Evolutionary conservation across 306 rosid species (phyloP).

Genomic region (Quillaja saponaria): DNA sequence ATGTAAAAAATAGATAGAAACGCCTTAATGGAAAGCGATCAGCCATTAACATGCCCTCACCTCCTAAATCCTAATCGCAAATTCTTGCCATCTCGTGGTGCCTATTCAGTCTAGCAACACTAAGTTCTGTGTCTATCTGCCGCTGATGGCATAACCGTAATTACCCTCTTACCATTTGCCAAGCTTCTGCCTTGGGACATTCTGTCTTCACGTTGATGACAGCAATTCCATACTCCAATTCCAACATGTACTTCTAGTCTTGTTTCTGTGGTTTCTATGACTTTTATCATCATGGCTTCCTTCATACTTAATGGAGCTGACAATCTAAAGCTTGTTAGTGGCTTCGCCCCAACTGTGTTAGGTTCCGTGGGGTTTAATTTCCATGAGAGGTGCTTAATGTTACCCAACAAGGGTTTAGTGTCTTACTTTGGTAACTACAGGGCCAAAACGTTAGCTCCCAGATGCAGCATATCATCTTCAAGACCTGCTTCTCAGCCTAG

Average conservation of each 20-base stretch:
- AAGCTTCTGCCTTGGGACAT: too few relatives aligned
- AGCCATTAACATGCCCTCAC: not conserved
- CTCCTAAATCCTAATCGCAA: too few relatives aligned
- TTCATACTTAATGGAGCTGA: conserved; percentile 50
- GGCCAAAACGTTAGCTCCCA: conserved; percentile 31
- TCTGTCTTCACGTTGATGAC: too few relatives aligned
- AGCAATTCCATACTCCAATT: too few relatives aligned
- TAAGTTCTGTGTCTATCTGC: conserved; percentile 28
- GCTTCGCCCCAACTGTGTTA: conserved; percentile 42
- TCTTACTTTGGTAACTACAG: conserved; percentile 32
- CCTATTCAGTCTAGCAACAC: conserved; percentile 11
- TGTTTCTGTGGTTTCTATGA: too few relatives aligned
- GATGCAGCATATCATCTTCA: conserved; percentile 57
- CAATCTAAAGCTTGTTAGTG: conserved; percentile 48
- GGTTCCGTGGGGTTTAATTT: conserved; percentile 46
- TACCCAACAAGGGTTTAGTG: conserved; percentile 33
- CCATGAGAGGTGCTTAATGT: conserved; percentile 27
- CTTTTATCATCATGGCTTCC: conserved; percentile 47
- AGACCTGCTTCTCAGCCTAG: conserved; percentile 78
- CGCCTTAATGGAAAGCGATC: conserved; percentile 8
- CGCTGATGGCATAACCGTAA: conserved; percentile 24
- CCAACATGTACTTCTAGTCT: too few relatives aligned
- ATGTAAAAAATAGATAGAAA: conserved; percentile 31
- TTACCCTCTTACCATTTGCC: conserved; percentile 1
- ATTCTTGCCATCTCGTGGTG: conserved; percentile 29